phyloP scores from a whole-genome alignment of 2,329 filamentous ascomycete species.

The Colletotrichum limetticola region DNA sequence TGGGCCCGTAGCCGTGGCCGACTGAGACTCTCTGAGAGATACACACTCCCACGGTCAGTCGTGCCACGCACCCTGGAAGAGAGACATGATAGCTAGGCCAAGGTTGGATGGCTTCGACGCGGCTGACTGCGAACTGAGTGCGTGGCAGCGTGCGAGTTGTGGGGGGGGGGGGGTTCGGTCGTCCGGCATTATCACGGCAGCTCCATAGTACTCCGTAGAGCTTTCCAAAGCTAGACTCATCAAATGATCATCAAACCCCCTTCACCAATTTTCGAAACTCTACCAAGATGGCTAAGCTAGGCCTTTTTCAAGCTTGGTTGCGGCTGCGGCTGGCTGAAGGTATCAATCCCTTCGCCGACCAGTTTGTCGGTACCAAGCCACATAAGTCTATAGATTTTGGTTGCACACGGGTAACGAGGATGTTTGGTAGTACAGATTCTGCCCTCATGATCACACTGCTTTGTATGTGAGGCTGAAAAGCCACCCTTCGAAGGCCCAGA shows the following conservation, averaged over 20 bases:
- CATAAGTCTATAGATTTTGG: background rate
- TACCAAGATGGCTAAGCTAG: background rate
- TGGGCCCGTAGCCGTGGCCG: background rate
- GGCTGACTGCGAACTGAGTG: background rate
- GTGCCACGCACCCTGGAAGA: no score
- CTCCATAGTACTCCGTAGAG: background rate
- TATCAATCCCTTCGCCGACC: background rate
- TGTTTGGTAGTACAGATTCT: background rate
- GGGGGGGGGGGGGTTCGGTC: background rate
- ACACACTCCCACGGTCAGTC: no score
- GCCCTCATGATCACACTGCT: background rate
- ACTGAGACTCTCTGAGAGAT: no score
- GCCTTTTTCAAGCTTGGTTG: background rate
- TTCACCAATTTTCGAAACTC: background rate
- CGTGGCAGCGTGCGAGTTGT: conserved; percentile 8
- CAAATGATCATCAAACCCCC: no score
- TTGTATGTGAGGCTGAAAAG: background rate
- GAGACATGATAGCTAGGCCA: background rate
- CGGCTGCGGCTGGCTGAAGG: conserved; percentile 1
- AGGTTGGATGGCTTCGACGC: background rate
- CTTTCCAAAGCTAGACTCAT: background rate
- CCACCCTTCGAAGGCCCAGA: background rate
- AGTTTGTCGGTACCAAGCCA: background rate
- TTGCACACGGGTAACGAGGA: background rate
- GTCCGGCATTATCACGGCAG: conserved; percentile 5